Evolutionary conservation across 129 eudicot genomes (phyloP), one percentile per base, ranked within the genome.

Genomic region (Flaveria trinervia): DNA sequence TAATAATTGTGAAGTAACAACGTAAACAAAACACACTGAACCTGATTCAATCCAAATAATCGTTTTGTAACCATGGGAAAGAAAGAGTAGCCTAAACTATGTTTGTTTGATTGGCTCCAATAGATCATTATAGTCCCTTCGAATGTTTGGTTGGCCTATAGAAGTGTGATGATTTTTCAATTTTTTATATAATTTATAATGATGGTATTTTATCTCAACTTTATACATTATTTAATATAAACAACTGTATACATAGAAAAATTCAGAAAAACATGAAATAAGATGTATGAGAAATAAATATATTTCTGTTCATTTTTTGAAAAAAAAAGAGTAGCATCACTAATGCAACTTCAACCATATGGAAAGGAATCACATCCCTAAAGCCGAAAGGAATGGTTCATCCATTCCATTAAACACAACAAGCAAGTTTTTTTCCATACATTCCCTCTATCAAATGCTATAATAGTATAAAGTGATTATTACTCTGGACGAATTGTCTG

Each of bases 401-500:
- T 33, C 70, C 70, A 9, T 18, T 57, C 65, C 65, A 57, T 20
- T 20, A 57, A 9, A 57, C 65, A 57, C 22, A 57, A 57, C 33
- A 20, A 10, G 65, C 33, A 9, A 57, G 36, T 9, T 18, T 57
- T 57, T 57, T 22, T 50, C 72, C 41, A 41, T 67, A 33, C 72
- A 70, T 49, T 26, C 61, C 50, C 10, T 30, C 45, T 39, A n/a
- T 13, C 26, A 39, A 66, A 66, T 41, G 71, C 25, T 66, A 55
- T 16, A 43, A 59, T 61, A 67, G 46, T 15, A 23, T 28, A 57
- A 78, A 72, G 68, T 77, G 76, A 77, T 72, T 55, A 79, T 86
- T 94, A 91, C 99, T 77, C 79, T 76, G 69, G 86, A 36, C 0
- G 85, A 65, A 83, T 83, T 86, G 83, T 83, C 88, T 67, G 99